Percentiles rank a stretch among this genome's conserved stretches.
Conservation (phyloP, 192 early-diverging fungal species). For the Haplosporangium gracile region DNA sequence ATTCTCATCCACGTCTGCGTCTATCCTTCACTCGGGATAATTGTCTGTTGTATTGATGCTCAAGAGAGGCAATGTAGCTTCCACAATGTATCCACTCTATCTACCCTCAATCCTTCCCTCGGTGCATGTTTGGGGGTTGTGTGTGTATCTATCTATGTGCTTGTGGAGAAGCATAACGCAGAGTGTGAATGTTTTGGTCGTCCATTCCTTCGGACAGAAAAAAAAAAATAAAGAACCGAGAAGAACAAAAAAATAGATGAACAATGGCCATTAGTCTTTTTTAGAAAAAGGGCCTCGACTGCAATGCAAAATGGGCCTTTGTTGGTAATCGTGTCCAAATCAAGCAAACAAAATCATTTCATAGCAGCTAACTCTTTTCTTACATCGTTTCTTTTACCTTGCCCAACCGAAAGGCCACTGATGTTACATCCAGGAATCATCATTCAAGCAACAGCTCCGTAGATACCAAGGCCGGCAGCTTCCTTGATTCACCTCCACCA, state of each 20-base stretch:
- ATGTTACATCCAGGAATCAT: background rate
- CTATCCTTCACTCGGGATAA: background rate
- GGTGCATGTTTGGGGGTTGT: background rate
- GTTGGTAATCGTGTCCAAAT: background rate
- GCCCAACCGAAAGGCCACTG: background rate
- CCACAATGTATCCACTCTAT: background rate
- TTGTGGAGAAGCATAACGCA: background rate
- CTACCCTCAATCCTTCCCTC: background rate
- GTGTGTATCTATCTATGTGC: background rate
- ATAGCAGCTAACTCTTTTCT: background rate
- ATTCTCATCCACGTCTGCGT: background rate
- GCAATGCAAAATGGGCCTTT: background rate
- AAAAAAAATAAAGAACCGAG: background rate
- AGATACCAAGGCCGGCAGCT: background rate
- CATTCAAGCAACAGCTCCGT: constrained; percentile 8
- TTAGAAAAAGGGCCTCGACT: background rate
- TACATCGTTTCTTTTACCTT: background rate
- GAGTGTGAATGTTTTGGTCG: background rate
- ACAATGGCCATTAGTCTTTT: background rate
- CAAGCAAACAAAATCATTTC: background rate
- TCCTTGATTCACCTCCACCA: constrained; percentile 24
- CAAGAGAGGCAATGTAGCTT: background rate
- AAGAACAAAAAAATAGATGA: background rate
- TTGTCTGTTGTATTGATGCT: background rate
- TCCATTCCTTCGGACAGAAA: background rate